Evolutionary conservation across 345 rosid genomes (phyloP), one percentile per base, ranked within the genome.

Genomic region (Leavenworthia alabamica): DNA sequence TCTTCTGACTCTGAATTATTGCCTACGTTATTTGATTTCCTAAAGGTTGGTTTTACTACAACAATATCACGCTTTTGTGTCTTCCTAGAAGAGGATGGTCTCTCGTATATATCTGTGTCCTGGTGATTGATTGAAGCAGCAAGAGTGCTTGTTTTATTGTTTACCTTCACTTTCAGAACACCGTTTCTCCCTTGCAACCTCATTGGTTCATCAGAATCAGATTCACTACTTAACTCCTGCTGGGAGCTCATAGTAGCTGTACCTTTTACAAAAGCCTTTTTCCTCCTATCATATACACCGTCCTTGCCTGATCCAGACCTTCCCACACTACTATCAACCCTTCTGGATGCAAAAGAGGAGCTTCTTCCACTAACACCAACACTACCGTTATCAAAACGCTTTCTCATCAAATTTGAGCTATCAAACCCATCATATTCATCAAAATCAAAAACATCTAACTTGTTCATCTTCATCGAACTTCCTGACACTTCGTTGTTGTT

Each of bases 141-240:
- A 17, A 56, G 64, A 55, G 57, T 73, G 41, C 71, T 82, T 22
- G 75, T 68, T 63, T 76, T 77, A 17, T 46, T 54, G 60, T 48
- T 66, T 56, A 93, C 87, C 86, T 85, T 85, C 66, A 93, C 88
- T 81, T 89, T 93, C 57, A 93, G 68, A 70, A 89, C 97, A 62
- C 99, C 99, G 72, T 85, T 89, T 79, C 86, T 89, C 24, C 97
- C 99, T 80, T 87, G 99, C 70, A 93, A 79, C 80, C 94, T 81
- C 52, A 85, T 79, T 32, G 91, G 82, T 60, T 78, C 83, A 55
- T 80, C 92, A 5, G 82, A 80, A 54, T 73, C 63, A 66, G 63
- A 73, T 65, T 71, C 83, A 51, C 70, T 71, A 60, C 27, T 45
- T 45, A 56, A 69, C 43, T 76, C 74, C 64, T 79, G 83, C 69